phyloP scores from a whole-genome alignment of 2,329 filamentous ascomycete species.

The Aspergillus ochraceoroseus region DNA sequence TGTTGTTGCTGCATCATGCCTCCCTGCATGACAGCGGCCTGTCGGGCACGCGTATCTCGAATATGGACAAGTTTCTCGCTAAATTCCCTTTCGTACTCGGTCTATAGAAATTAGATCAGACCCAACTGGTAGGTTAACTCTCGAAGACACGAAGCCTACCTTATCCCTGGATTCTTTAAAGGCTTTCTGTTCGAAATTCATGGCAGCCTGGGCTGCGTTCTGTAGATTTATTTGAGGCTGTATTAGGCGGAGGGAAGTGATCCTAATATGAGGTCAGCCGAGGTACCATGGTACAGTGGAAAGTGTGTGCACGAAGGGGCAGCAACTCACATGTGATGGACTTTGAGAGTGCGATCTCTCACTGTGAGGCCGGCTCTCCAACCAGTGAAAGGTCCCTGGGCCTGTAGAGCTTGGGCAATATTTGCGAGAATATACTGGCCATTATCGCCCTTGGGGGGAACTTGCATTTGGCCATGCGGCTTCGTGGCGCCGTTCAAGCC shows the following conservation, averaged over 20 bases:
- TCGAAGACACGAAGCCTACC: constrained; percentile 17
- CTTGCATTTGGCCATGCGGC: constrained; percentile 32
- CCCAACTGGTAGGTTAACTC: neutral
- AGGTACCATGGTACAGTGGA: constrained; percentile 8
- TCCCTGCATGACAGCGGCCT: constrained; percentile 39
- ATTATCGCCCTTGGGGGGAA: constrained; percentile 32
- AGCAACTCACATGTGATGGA: constrained; percentile 43
- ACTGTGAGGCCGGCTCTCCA: constrained; percentile 43
- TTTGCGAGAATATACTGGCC: constrained; percentile 36
- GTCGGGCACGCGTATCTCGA: constrained; percentile 43
- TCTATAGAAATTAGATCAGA: constrained; percentile 23
- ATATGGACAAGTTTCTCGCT: constrained; percentile 45
- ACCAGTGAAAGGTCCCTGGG: constrained; percentile 42
- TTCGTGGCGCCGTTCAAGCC: constrained; percentile 34
- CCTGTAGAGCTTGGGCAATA: constrained; percentile 39
- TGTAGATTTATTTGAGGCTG: constrained; percentile 40
- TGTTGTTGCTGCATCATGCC: constrained; percentile 41
- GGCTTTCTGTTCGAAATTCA: constrained; percentile 45
- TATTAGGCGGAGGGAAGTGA: constrained; percentile 45
- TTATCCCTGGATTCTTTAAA: constrained; percentile 41
- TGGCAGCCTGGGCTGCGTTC: constrained; percentile 39
- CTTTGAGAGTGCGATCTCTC: constrained; percentile 40
- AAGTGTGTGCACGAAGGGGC: neutral
- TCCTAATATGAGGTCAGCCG: constrained; percentile 34
- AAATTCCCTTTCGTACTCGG: constrained; percentile 44